These are phyloP conservation scores for Penicillium bialowiezense DNA, from an alignment of 495 filamentous ascomycete species.

Conservation along the genomic window DNA sequence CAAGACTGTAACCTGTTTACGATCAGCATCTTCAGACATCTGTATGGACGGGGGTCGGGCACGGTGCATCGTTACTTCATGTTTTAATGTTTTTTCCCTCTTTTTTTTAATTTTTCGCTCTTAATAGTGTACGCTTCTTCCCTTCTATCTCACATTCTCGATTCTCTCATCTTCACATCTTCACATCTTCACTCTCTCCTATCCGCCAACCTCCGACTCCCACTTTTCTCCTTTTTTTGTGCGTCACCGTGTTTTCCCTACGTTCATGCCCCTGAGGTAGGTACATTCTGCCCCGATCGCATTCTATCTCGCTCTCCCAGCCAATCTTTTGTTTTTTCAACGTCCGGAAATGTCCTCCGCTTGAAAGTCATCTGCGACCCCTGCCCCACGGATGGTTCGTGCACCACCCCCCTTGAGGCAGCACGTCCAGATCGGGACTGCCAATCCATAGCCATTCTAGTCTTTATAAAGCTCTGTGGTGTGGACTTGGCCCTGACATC, in stretches of 20 bases:
- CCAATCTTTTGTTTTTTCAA: too few species aligned
- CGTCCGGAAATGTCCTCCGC: too few species aligned
- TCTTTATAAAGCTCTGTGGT: too few species aligned
- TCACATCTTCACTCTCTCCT: too few species aligned
- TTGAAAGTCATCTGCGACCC: not conserved
- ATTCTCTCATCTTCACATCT: too few species aligned
- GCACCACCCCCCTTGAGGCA: not conserved
- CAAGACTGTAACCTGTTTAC: too few species aligned
- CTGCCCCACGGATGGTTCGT: conserved; percentile 1
- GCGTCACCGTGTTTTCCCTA: not conserved
- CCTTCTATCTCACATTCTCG: not conserved
- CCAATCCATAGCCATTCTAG: too few species aligned
- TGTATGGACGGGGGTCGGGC: not conserved
- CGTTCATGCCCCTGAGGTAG: not conserved
- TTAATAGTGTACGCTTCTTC: conserved; percentile 13
- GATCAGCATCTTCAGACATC: conserved; percentile 15
- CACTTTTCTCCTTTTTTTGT: conserved; percentile 1
- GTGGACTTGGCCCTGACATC: too few species aligned
- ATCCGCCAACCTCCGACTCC: conserved; percentile 3
- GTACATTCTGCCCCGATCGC: not conserved
- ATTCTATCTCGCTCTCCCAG: not conserved
- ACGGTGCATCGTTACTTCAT: conserved; percentile 5
- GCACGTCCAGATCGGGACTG: too few species aligned
- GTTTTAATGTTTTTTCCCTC: conserved; percentile 3
- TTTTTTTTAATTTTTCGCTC: not conserved